These are phyloP conservation scores for Pseudogymnoascus sp. DNA, from an alignment of 2,329 filamentous ascomycete species.

Conservation along the genomic window DNA sequence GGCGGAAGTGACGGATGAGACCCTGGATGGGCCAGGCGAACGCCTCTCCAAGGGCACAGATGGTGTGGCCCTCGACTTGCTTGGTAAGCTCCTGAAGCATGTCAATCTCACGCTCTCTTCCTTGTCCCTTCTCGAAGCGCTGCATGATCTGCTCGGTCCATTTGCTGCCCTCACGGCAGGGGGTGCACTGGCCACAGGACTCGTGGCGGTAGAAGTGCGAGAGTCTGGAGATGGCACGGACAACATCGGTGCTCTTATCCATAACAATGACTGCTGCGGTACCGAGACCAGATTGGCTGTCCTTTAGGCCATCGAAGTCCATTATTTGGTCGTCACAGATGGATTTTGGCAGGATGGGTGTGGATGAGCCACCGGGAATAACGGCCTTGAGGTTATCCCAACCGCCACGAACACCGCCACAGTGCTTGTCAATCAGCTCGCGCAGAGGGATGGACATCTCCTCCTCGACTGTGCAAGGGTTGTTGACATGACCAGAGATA, in stretches of 20 bases:
- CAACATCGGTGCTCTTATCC: conserved; percentile 96
- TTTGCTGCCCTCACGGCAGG: conserved; percentile 97
- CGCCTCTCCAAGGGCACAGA: conserved; percentile 92
- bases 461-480: conserved; percentile 95
- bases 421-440: conserved; percentile 97
- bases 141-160: conserved; percentile 99
- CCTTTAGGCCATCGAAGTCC: conserved; percentile 98
- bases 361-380: conserved; percentile 95
- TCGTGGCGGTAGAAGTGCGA: conserved; percentile 98
- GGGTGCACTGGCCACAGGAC: conserved; percentile 96
- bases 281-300: conserved; percentile 92
- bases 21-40: conserved; percentile 99
- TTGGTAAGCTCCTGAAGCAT: conserved; percentile 99
- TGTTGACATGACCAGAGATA: conserved; percentile 98
- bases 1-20: conserved; percentile 95
- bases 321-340: conserved; percentile 94
- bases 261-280: conserved; percentile 98
- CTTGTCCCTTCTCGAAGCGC: conserved; percentile 87
- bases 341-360: conserved; percentile 83
- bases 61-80: conserved; percentile 98
- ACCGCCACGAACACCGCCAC: conserved; percentile 88
- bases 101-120: conserved; percentile 87
- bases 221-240: conserved; percentile 86
- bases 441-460: conserved; percentile 97
- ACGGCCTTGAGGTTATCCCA: conserved; percentile 97